phyloP scores from a whole-genome alignment of 768 basidiomycete genomes.

The Trametes punicea region DNA sequence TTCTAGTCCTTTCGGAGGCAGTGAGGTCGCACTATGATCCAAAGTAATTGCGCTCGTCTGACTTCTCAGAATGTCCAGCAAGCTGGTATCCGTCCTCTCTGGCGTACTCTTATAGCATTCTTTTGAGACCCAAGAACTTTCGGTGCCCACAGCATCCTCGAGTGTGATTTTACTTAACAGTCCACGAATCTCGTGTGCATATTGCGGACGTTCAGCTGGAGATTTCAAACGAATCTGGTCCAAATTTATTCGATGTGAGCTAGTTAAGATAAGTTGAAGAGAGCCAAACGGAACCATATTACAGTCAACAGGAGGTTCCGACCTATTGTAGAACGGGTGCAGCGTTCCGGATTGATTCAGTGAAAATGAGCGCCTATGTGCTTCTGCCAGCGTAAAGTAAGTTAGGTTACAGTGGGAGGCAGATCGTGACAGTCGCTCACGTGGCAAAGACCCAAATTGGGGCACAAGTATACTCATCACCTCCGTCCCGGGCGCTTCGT shows the following conservation, averaged over 20 bases:
- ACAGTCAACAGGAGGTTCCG: too few relatives aligned
- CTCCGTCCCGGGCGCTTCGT: constrained; percentile 11
- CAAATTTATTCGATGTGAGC: too few relatives aligned
- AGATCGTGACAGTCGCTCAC: background rate
- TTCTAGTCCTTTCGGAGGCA: constrained; percentile 11
- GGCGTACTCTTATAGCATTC: too few relatives aligned
- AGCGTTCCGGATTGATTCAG: too few relatives aligned
- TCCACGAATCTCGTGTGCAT: background rate
- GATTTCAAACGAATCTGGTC: background rate
- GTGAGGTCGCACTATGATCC: constrained; percentile 1
- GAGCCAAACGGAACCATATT: too few relatives aligned
- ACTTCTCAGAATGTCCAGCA: background rate
- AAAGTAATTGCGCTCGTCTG: too few relatives aligned
- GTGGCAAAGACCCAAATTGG: constrained; percentile 12
- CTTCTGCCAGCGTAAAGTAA: too few relatives aligned
- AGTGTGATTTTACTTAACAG: background rate
- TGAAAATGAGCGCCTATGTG: too few relatives aligned
- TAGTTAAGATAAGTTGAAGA: too few relatives aligned
- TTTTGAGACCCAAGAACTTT: too few relatives aligned
- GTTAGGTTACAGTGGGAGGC: too few relatives aligned
- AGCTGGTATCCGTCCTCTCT: background rate
- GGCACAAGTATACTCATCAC: constrained; percentile 19
- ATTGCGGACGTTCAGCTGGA: background rate
- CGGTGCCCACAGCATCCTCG: background rate
- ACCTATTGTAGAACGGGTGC: too few relatives aligned